A percentile compares a stretch with the other conserved stretches of the same genome.
phyloP scores from a whole-genome alignment of 805 yeast genomes.

The Pichia rugopelliculosa region DNA sequence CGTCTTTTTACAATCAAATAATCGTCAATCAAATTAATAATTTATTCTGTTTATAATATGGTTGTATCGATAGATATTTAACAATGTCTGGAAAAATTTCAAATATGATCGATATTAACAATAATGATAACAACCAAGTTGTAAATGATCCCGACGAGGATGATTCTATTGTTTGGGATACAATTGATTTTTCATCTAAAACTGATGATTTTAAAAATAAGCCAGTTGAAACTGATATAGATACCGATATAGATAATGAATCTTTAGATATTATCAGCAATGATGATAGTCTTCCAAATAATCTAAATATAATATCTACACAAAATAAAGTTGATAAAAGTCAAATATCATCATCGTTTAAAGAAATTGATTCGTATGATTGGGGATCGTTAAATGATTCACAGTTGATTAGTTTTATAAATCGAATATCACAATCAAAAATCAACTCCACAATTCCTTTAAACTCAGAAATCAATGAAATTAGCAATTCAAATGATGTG shows the following conservation, averaged over 20 bases:
- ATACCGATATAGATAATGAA: conserved; percentile 10
- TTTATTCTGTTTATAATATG: too few relatives aligned
- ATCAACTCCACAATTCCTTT: neutral
- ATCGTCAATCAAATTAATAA: too few relatives aligned
- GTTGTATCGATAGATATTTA: too few relatives aligned
- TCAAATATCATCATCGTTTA: neutral
- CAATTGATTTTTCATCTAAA: neutral
- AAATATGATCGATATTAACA: too few relatives aligned
- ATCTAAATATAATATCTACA: too few relatives aligned
- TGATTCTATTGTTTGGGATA: neutral
- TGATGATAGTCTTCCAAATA: neutral
- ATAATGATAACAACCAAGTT: neutral
- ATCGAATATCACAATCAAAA: conserved; percentile 12
- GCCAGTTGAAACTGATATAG: neutral
- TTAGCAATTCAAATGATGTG: neutral
- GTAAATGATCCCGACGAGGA: neutral
- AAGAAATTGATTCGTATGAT: conserved; percentile 10
- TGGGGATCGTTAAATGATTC: conserved; percentile 35
- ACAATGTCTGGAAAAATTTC: too few relatives aligned
- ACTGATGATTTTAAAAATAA: neutral
- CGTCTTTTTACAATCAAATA: too few relatives aligned
- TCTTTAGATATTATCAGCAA: too few relatives aligned
- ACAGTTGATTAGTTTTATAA: conserved; percentile 32
- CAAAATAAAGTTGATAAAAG: too few relatives aligned
- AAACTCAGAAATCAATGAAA: neutral